Conservation (phyloP, 2,329 filamentous ascomycete genomes). For the Amauroascus verrucosus region DNA sequence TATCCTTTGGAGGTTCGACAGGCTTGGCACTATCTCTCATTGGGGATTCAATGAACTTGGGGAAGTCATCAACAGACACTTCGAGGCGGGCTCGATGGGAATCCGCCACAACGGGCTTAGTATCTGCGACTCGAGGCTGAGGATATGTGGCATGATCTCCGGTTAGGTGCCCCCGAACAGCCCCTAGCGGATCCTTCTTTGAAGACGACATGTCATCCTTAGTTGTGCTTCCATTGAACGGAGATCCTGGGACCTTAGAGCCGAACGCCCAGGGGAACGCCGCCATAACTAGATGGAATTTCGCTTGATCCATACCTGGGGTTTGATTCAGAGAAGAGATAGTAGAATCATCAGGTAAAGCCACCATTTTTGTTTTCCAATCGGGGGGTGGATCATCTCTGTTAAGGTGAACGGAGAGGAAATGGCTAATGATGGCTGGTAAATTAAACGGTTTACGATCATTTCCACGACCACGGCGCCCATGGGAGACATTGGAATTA, state of each 20-base stretch:
- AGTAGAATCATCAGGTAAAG: conserved; percentile 41
- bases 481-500: conserved; percentile 5
- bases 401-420: conserved; percentile 29
- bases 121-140: neutral
- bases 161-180: neutral
- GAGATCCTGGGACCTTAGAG: neutral
- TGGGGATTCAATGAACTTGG: conserved; percentile 18
- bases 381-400: conserved; percentile 30
- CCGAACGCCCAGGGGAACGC: conserved; percentile 41
- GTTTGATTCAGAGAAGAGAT: conserved; percentile 35
- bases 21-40: conserved; percentile 15
- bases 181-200: conserved; percentile 1
- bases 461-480: conserved; percentile 14
- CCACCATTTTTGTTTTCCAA: conserved; percentile 54
- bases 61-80: conserved; percentile 18
- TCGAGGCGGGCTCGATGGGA: conserved; percentile 12
- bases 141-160: neutral
- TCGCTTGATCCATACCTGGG: conserved; percentile 48
- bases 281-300: conserved; percentile 43
- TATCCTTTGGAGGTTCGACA: conserved; percentile 30
- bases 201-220: neutral
- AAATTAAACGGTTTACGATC: conserved; percentile 24
- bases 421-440: conserved; percentile 29
- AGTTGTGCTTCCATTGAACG: neutral
- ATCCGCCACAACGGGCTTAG: neutral